These are phyloP conservation scores for Scenedesmus sp. DNA, from an alignment of 163 green algal species.

Conservation along the genomic window DNA sequence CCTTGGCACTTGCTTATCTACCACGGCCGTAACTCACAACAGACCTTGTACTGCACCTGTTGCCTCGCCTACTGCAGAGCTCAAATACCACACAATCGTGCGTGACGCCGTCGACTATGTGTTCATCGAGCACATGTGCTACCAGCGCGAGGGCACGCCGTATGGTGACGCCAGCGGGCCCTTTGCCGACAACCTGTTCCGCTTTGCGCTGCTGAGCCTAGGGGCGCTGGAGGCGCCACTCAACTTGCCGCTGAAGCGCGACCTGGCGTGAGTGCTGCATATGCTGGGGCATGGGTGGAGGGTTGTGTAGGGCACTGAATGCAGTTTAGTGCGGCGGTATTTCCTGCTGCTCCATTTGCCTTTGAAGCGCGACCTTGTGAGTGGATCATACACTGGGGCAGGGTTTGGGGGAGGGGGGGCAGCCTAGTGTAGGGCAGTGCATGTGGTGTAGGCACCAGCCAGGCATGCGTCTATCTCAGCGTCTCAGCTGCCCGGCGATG, in stretches of 20 bases:
- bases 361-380: too few relatives aligned
- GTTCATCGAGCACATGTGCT: constrained; percentile 83
- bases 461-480: background rate
- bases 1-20: too few relatives aligned
- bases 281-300: too few relatives aligned
- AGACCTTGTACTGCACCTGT: too few relatives aligned
- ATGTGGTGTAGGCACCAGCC: background rate
- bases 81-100: constrained; percentile 62
- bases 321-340: too few relatives aligned
- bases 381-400: too few relatives aligned
- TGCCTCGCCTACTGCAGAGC: constrained; percentile 4
- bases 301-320: too few relatives aligned
- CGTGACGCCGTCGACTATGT: constrained; percentile 73
- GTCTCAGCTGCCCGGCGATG: too few relatives aligned
- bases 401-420: too few relatives aligned
- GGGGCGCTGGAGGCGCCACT: constrained; percentile 87
- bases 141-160: constrained; percentile 67
- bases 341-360: too few relatives aligned
- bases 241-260: constrained; percentile 37
- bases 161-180: constrained; percentile 64
- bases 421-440: too few relatives aligned
- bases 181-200: constrained; percentile 82
- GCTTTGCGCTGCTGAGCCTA: constrained; percentile 86
- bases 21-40: too few relatives aligned
- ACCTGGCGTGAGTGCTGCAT: constrained; percentile 6